These are phyloP conservation scores for Penicillium vulpinum DNA, from an alignment of 2,329 filamentous ascomycete genomes.

Conservation along the genomic window DNA sequence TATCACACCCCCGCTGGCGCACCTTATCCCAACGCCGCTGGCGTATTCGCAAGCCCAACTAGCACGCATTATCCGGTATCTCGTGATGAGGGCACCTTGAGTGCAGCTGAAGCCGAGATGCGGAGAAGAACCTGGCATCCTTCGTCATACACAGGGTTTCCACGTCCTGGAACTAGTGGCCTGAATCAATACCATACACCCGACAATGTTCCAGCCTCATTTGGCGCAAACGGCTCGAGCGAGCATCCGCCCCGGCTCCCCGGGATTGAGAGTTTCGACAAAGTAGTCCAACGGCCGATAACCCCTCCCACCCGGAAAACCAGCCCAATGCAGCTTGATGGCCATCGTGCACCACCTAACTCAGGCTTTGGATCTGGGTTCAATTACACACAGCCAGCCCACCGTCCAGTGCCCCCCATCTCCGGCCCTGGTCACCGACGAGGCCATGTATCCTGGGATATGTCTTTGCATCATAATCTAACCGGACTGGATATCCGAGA, in stretches of 20 bases:
- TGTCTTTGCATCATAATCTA: slow-evolving; percentile 47
- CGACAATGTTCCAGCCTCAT: slow-evolving; percentile 59
- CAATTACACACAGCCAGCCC: slow-evolving; percentile 35
- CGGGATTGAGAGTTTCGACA: slow-evolving; percentile 89
- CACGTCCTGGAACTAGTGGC: slow-evolving; percentile 67
- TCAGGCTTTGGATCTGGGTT: slow-evolving; percentile 37
- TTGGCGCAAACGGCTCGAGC: slow-evolving; percentile 54
- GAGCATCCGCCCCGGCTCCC: slow-evolving; percentile 70
- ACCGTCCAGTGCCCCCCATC: slow-evolving; percentile 43
- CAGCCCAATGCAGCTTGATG: slow-evolving; percentile 77
- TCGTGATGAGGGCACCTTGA: slow-evolving; percentile 36
- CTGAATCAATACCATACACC: slow-evolving; percentile 74
- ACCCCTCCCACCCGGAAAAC: slow-evolving; percentile 65
- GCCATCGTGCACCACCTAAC: slow-evolving; percentile 34
- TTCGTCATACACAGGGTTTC: slow-evolving; percentile 62
- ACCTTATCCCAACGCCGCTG: slow-evolving; percentile 58
- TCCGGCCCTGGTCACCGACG: slow-evolving; percentile 48
- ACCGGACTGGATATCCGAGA: slow-evolving; percentile 46
- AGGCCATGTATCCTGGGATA: slow-evolving; percentile 52
- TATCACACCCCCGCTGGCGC: slow-evolving; percentile 57
- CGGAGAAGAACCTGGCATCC: slow-evolving; percentile 90
- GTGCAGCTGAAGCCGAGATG: slow-evolving; percentile 68
- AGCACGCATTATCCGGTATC: slow-evolving; percentile 56
- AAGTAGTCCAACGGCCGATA: slow-evolving; percentile 60
- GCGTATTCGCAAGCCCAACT: slow-evolving; percentile 67